Conservation (phyloP, 2,329 filamentous ascomycete genomes). For the Hypoxylon sp. region DNA sequence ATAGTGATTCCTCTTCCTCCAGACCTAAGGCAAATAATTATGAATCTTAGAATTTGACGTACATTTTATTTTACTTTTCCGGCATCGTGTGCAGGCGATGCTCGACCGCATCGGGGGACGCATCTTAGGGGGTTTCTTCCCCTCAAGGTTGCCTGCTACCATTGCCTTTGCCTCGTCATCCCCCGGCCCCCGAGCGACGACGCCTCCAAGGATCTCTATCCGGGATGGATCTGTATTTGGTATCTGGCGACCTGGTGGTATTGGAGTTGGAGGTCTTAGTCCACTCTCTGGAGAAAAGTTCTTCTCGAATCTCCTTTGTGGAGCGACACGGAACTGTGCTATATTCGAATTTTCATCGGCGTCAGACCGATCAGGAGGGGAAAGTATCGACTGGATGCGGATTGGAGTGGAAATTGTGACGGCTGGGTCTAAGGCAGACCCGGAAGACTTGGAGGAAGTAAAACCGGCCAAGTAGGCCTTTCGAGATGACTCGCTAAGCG, state of each 20-base stretch:
- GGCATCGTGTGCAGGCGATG: slow-evolving; percentile 82
- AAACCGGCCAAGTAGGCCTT: slow-evolving; percentile 33
- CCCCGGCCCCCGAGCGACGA: slow-evolving; percentile 47
- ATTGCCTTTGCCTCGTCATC: slow-evolving; percentile 55
- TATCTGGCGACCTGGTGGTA: slow-evolving; percentile 49
- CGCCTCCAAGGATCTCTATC: slow-evolving; percentile 45
- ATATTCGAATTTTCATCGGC: slow-evolving; percentile 56
- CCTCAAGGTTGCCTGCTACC: slow-evolving; percentile 55
- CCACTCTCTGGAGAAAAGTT: slow-evolving; percentile 54
- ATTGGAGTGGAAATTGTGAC: slow-evolving; percentile 67
- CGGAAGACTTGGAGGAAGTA: slow-evolving; percentile 46
- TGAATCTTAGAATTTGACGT: slow-evolving; percentile 20
- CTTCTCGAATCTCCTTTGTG: slow-evolving; percentile 59
- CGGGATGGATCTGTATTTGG: slow-evolving; percentile 49
- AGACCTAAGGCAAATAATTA: neutral
- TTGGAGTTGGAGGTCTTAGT: slow-evolving; percentile 51
- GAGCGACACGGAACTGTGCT: slow-evolving; percentile 53
- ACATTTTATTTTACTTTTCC: slow-evolving; percentile 89
- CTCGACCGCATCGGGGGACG: slow-evolving; percentile 78
- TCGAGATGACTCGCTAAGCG: slow-evolving; percentile 30
- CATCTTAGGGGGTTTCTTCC: slow-evolving; percentile 62
- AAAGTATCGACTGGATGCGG: slow-evolving; percentile 67
- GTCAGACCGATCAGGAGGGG: slow-evolving; percentile 61
- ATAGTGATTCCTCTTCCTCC: neutral
- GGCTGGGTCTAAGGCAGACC: slow-evolving; percentile 61